Conservation (phyloP, 2,329 filamentous ascomycete species). For the Xylariaceae sp. region DNA sequence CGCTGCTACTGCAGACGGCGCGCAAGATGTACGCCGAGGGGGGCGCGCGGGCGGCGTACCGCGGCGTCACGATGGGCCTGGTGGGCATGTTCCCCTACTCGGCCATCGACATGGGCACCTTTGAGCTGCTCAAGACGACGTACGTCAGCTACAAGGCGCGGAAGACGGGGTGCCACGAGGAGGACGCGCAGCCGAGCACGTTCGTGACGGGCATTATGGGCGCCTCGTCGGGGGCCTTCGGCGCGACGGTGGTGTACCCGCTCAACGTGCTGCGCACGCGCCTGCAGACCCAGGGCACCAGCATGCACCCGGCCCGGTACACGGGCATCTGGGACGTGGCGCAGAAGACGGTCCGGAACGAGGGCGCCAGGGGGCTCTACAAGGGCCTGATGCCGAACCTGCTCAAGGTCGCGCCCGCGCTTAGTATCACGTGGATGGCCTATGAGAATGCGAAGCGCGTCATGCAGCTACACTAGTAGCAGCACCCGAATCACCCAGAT, state of each 20-base stretch:
- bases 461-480: constrained; percentile 46
- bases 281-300: constrained; percentile 88
- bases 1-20: constrained; percentile 73
- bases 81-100: constrained; percentile 97
- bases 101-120: constrained; percentile 91
- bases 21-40: constrained; percentile 78
- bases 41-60: constrained; percentile 72
- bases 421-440: constrained; percentile 91
- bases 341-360: constrained; percentile 69
- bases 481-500: not conserved
- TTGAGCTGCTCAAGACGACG: constrained; percentile 79
- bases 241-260: constrained; percentile 90
- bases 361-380: constrained; percentile 82
- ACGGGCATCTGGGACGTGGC: constrained; percentile 87
- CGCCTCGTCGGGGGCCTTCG: constrained; percentile 83
- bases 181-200: constrained; percentile 74
- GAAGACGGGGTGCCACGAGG: constrained; percentile 64
- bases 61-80: constrained; percentile 87
- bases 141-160: constrained; percentile 66
- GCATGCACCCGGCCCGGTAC: constrained; percentile 85
- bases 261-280: constrained; percentile 88
- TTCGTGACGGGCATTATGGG: constrained; percentile 83
- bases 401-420: constrained; percentile 89
- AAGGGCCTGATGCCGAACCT: constrained; percentile 93
- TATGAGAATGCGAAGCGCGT: constrained; percentile 84